These are phyloP conservation scores for Linnemannia exigua DNA, from an alignment of 192 early-diverging fungal species.

Conservation along the genomic window DNA sequence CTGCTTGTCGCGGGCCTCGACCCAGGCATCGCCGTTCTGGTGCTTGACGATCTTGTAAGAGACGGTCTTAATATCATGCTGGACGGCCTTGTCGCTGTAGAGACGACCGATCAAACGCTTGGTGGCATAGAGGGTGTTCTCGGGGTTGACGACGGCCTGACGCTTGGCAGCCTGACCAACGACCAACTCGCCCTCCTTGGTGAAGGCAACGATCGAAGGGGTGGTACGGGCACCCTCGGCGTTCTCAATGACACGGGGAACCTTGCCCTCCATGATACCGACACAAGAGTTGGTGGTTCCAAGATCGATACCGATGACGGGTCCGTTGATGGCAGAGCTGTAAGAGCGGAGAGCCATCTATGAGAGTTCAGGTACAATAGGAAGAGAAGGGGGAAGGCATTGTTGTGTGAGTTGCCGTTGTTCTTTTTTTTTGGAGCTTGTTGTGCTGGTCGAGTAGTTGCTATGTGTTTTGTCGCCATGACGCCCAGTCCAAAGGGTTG, in stretches of 20 bases:
- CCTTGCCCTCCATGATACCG: constrained; percentile 98
- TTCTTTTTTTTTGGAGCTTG: neutral
- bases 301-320: constrained; percentile 98
- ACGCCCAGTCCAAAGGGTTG: neutral
- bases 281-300: constrained; percentile 99
- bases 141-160: constrained; percentile 98
- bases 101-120: constrained; percentile 98
- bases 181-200: constrained; percentile 95
- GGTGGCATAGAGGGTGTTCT: constrained; percentile 98
- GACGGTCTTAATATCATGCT: constrained; percentile 90
- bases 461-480: neutral
- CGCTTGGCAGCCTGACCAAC: constrained; percentile 99
- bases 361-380: neutral
- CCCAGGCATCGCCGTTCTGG: constrained; percentile 97
- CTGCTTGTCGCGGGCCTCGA: constrained; percentile 94
- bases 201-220: constrained; percentile 95
- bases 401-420: neutral
- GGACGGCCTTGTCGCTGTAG: constrained; percentile 91
- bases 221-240: constrained; percentile 96
- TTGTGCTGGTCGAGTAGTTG: neutral
- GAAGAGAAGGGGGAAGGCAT: neutral
- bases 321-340: constrained; percentile 74
- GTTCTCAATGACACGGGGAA: constrained; percentile 97
- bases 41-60: constrained; percentile 97
- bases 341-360: constrained; percentile 42